Base-by-base conservation (phyloP, 1,284 basidiomycete genomes). In the Termitomyces sp. region DNA sequence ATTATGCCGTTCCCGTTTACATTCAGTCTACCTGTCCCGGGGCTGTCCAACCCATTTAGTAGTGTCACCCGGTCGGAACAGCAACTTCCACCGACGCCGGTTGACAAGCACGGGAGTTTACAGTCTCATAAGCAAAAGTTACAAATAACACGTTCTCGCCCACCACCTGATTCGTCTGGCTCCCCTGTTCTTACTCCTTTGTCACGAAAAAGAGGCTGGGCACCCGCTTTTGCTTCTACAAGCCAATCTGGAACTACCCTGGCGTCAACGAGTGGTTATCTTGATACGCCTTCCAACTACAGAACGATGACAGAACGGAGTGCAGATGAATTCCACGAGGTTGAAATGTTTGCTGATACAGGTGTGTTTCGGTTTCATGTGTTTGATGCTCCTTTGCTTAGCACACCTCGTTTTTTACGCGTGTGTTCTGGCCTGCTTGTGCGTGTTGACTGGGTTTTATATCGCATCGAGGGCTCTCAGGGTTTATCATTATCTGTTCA, bases 201-300 rank as follows among this genome's bases (percentile, higher is more conserved):
- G 45, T 74, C 78, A 17, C 72, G 78, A 52, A 89, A 89, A 67
- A 73, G 87, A 65, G 84, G 83, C 49, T 89, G 86, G 87, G 80
- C 81, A 43, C 85, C 86, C 5, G 73, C 82, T 0, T 73, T 74
- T 52, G 72, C 78, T 52, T 82, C 82, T 58, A 77, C 77, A 3
- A 82, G 79, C 61, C 70, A 66, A 57, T 78, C 83, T 1, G 66
- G 77, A 31, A 72, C 82, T 24, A 78, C 75, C 5, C 67, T 78
- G 2, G 68, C 80, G 3, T 82, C 78, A 1, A 78, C 81, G 5
- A 73, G 67, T 55, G 86, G 86, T 30, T 84, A 84, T 65, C 76
- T 88, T 41, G 81, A 86, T 64, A 82, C 83, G 1, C 82, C 83
- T 36, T 76, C 81, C 50, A 84, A 82, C 67, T 83, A 84, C 63